Percentiles rank a stretch among this genome's conserved stretches.
These are phyloP conservation scores for Mixia osmundae DNA, from an alignment of 1,284 basidiomycete species.

Conservation along the genomic window DNA sequence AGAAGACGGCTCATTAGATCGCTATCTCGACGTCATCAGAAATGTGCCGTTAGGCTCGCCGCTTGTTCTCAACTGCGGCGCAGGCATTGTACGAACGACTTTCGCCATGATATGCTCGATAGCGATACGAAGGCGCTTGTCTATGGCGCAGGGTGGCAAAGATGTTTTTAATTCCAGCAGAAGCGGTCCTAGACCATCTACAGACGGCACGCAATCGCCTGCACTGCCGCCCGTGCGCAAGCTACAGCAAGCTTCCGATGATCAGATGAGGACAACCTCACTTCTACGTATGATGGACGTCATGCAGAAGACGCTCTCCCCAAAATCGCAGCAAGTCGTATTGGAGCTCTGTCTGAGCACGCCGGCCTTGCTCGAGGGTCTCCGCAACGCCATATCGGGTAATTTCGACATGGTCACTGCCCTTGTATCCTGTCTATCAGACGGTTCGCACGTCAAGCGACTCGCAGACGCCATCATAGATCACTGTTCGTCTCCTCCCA, in stretches of 20 bases:
- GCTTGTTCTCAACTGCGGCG: constrained; percentile 88
- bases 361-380: constrained; percentile 54
- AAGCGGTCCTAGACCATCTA: too few species aligned
- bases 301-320: constrained; percentile 8
- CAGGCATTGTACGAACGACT: constrained; percentile 67
- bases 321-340: not conserved
- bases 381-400: constrained; percentile 65
- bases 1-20: constrained; percentile 80
- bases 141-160: too few species aligned
- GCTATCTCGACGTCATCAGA: constrained; percentile 63
- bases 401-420: constrained; percentile 75
- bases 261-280: constrained; percentile 4
- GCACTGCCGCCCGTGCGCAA: too few species aligned
- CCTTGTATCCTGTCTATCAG: constrained; percentile 64
- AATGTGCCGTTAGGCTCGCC: constrained; percentile 52
- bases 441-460: constrained; percentile 54
- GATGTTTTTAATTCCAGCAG: too few species aligned
- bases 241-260: not conserved
- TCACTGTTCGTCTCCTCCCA: constrained; percentile 35
- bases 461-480: constrained; percentile 75
- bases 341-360: constrained; percentile 37
- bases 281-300: constrained; percentile 16
- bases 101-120: not conserved
- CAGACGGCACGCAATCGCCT: constrained; percentile 2
- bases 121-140: too few species aligned